Conservation (phyloP, 2,329 filamentous ascomycete genomes). For the Hymenoscyphus linearis region DNA sequence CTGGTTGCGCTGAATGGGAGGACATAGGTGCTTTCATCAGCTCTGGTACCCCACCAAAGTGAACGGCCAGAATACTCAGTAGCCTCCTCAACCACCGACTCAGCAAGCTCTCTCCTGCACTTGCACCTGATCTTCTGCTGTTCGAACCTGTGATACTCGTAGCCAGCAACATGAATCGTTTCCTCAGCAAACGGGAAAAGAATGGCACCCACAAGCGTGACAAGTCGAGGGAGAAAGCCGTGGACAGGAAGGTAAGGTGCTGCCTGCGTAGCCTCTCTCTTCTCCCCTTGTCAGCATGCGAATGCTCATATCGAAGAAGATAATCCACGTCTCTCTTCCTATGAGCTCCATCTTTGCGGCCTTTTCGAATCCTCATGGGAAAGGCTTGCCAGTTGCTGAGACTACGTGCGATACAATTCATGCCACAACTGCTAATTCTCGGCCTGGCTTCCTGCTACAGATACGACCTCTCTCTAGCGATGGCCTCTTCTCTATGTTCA, state of each 20-base stretch:
- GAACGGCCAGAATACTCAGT: neutral
- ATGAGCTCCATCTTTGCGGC: constrained; percentile 20
- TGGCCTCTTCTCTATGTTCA: constrained; percentile 59
- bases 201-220: constrained; percentile 47
- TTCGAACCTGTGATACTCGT: neutral
- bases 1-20: neutral
- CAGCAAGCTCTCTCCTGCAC: neutral
- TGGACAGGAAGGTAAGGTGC: constrained; percentile 42
- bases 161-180: constrained; percentile 49
- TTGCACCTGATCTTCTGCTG: neutral
- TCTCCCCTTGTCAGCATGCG: constrained; percentile 8
- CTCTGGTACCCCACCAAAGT: neutral
- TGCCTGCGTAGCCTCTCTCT: constrained; percentile 8
- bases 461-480: constrained; percentile 50
- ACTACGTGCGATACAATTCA: constrained; percentile 17
- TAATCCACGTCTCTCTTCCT: constrained; percentile 12
- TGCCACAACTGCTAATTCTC: constrained; percentile 24
- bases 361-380: constrained; percentile 19
- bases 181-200: constrained; percentile 68
- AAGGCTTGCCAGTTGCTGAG: constrained; percentile 18
- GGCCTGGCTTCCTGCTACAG: constrained; percentile 32
- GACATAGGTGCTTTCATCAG: neutral
- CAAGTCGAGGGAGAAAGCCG: constrained; percentile 48
- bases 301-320: constrained; percentile 17
- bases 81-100: neutral